Evolutionary conservation across 306 rosid species (phyloP), one percentile per base, ranked within the genome.

Genomic region (Argentina anserina): DNA sequence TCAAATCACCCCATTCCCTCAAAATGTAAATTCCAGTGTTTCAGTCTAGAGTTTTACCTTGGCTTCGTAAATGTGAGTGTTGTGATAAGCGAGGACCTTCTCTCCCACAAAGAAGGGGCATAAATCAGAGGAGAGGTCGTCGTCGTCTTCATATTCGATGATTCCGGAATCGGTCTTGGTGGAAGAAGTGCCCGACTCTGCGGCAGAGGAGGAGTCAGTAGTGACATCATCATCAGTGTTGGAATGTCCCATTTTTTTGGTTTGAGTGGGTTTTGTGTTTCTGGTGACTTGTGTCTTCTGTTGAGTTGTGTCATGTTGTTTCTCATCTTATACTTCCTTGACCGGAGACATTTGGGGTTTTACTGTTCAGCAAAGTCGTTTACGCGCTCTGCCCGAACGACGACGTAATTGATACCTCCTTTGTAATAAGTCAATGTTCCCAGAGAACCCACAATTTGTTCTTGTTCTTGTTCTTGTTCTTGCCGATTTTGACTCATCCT

Each of bases 81-180:
- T 72, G 55, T 89, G 94, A 34, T 17, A 81, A 39, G 89, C 96
- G 25, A 93, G 80, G 72, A 85, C 91, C 85, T 76, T 88, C 46
- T 89, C 94, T 34, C 84, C 90, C 36, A 41, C 86, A 2, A 69
- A 62, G 58, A 50, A 90, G 37, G 94, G 90, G 74, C 82, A 41
- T 9, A 90, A 84, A 62, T 80, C 79, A 34, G 29, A 72, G 53
- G 84, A 74, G 73, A 28, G 76, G 5, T 65, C 74, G 56, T 64
- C 25, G 59, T 63, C 76, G 34, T 33, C 60, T 21, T 73, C 77
- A n/a, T 58, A 33, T 65, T 72, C 75, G 60, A 67, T 75, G 42
- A 65, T 75, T 37, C 81, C 86, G 6, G 87, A 75, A n/a, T 84
- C 72, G 78, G 80, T 76, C 70, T 78, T 80, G 72, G 77, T 67